Evolutionary conservation across 805 yeast genomes (phyloP).

Genomic region (Kregervanrija pseudodelftensis): DNA sequence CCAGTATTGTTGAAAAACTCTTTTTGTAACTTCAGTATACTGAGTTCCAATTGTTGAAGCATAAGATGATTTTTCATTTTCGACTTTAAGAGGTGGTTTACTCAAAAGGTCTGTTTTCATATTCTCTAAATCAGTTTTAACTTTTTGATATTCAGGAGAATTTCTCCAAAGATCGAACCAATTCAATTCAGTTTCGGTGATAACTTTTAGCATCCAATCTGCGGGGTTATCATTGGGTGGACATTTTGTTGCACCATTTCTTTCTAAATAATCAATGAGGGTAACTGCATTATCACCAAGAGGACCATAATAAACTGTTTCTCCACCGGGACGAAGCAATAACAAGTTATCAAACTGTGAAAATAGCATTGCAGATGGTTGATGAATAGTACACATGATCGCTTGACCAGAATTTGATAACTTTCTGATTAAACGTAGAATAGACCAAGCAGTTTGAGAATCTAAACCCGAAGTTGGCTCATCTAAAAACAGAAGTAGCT

Average conservation of each 20-base stretch:
- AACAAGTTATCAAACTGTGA: conserved; percentile 68
- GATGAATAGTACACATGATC: conserved; percentile 65
- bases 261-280: conserved; percentile 57
- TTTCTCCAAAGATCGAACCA: conserved; percentile 66
- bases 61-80: conserved; percentile 30
- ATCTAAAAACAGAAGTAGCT: conserved; percentile 43
- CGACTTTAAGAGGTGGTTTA: conserved; percentile 25
- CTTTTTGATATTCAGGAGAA: conserved; percentile 51
- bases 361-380: conserved; percentile 71
- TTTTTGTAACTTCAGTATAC: conserved; percentile 32
- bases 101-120: conserved; percentile 44
- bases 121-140: conserved; percentile 50
- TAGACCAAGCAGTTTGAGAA: conserved; percentile 51
- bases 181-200: conserved; percentile 67
- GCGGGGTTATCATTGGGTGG: conserved; percentile 69
- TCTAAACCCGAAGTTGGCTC: conserved; percentile 57
- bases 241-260: conserved; percentile 55
- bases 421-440: conserved; percentile 40
- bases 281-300: conserved; percentile 46
- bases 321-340: conserved; percentile 59
- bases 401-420: conserved; percentile 45
- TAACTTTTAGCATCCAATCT: conserved; percentile 84
- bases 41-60: conserved; percentile 37
- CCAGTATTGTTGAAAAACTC: conserved; percentile 55
- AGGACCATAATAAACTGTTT: conserved; percentile 67